Evolutionary conservation across 108 stramenopile genomes (phyloP).

Genomic region (Nitzschia sp.): DNA sequence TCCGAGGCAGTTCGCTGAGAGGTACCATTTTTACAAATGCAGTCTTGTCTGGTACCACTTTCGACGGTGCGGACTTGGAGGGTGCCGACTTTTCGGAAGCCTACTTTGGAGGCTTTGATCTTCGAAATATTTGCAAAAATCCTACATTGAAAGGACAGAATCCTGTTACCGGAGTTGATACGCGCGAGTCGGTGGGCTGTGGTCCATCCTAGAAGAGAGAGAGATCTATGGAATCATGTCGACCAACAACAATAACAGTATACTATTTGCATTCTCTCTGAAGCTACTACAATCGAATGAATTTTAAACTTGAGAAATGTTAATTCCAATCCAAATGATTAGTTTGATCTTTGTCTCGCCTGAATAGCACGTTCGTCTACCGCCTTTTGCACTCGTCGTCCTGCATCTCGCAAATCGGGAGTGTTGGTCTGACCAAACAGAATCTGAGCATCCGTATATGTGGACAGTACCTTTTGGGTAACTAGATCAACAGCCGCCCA

Average conservation of each 20-base stretch:
- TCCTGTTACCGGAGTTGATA: conserved; percentile 82
- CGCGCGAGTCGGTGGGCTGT: conserved; percentile 65
- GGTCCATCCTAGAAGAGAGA: conserved; percentile 7
- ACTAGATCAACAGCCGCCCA: conserved; percentile 66
- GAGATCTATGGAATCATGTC: not conserved
- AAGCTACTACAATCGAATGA: no score
- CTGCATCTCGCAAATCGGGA: conserved; percentile 67
- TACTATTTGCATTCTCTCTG: no score
- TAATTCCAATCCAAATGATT: no score
- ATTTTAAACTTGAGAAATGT: no score
- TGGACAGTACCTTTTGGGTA: conserved; percentile 43
- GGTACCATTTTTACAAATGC: conserved; percentile 90
- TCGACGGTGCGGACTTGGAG: conserved; percentile 90
- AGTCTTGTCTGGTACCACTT: conserved; percentile 92
- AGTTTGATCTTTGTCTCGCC: not conserved
- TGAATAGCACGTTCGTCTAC: conserved; percentile 72
- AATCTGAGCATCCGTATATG: conserved; percentile 57
- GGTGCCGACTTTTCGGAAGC: conserved; percentile 93
- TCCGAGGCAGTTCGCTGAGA: conserved; percentile 76
- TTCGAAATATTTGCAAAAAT: conserved; percentile 91
- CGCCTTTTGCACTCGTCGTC: conserved; percentile 60
- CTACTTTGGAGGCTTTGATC: conserved; percentile 91
- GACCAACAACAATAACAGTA: not conserved
- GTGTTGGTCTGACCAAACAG: conserved; percentile 69
- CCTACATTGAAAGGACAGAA: conserved; percentile 95